Conservation (phyloP, 169 alveolate genomes). For the Perkinsus olseni region DNA sequence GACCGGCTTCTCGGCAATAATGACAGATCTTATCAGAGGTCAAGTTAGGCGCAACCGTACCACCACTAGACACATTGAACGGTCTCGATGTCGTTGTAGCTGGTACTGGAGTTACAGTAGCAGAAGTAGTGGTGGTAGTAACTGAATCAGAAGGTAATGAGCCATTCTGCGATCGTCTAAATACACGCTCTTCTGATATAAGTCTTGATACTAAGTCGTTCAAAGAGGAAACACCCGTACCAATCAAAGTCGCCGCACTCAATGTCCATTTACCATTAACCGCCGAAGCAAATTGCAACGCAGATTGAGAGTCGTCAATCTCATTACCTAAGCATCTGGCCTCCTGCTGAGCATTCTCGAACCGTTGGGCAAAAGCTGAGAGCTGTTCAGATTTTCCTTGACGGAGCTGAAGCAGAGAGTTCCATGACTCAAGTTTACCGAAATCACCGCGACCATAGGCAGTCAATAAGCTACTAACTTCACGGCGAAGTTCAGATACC, state of each 20-base stretch:
- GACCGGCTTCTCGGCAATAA: neutral
- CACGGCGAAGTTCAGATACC: neutral
- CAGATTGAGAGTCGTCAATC: neutral
- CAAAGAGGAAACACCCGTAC: neutral
- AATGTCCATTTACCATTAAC: neutral
- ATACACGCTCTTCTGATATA: neutral
- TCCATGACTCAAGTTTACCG: neutral
- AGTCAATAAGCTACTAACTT: neutral
- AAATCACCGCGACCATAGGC: neutral
- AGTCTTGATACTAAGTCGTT: neutral
- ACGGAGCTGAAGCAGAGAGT: neutral
- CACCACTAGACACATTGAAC: no score
- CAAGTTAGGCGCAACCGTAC: neutral
- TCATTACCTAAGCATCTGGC: neutral
- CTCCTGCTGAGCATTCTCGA: neutral
- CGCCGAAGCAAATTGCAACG: neutral
- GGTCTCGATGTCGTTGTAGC: no score
- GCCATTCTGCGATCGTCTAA: neutral
- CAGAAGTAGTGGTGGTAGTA: neutral
- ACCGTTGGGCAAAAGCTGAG: neutral
- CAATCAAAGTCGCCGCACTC: neutral
- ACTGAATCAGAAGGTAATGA: neutral
- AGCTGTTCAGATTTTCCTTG: neutral
- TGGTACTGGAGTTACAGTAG: neutral
- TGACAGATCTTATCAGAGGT: neutral